Evolutionary conservation across 1,284 basidiomycete species (phyloP).

Genomic region (Ganoderma resinaceum): DNA sequence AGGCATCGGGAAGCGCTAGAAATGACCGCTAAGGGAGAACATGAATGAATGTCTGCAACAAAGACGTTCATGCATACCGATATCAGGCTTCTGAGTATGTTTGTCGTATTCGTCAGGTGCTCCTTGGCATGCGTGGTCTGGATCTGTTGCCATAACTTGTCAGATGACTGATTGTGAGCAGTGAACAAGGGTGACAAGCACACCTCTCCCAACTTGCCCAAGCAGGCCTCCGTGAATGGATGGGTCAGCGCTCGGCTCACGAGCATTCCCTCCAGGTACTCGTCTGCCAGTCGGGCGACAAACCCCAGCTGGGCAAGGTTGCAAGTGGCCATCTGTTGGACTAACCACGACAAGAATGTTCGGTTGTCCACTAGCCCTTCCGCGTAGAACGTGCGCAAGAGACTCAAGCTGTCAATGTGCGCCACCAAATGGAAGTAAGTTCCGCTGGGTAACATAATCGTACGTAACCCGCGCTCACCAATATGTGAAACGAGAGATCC

Average conservation of each 20-base stretch:
- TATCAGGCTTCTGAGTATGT: slow-evolving; percentile 59
- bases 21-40: slow-evolving; percentile 59
- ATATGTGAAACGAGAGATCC: slow-evolving; percentile 86
- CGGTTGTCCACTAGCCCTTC: slow-evolving; percentile 86
- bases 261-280: slow-evolving; percentile 81
- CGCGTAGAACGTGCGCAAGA: slow-evolving; percentile 81
- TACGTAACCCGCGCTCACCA: slow-evolving; percentile 52
- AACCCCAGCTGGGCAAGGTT: slow-evolving; percentile 90
- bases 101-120: slow-evolving; percentile 63
- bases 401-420: slow-evolving; percentile 59
- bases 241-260: slow-evolving; percentile 67
- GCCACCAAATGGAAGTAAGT: not conserved
- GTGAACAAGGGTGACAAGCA: slow-evolving; percentile 8
- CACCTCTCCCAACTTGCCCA: slow-evolving; percentile 77
- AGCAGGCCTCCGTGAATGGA: slow-evolving; percentile 72
- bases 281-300: slow-evolving; percentile 77
- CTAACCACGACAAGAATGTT: slow-evolving; percentile 85
- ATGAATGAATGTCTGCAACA: not conserved
- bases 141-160: slow-evolving; percentile 11
- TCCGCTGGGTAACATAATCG: slow-evolving; percentile 4
- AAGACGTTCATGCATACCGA: slow-evolving; percentile 53
- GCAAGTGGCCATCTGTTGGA: slow-evolving; percentile 76
- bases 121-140: slow-evolving; percentile 51
- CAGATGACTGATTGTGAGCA: not conserved
- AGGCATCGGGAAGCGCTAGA: slow-evolving; percentile 70